phyloP scores from a whole-genome alignment of 2,329 filamentous ascomycete species.

The Curvularia eragrostidis region DNA sequence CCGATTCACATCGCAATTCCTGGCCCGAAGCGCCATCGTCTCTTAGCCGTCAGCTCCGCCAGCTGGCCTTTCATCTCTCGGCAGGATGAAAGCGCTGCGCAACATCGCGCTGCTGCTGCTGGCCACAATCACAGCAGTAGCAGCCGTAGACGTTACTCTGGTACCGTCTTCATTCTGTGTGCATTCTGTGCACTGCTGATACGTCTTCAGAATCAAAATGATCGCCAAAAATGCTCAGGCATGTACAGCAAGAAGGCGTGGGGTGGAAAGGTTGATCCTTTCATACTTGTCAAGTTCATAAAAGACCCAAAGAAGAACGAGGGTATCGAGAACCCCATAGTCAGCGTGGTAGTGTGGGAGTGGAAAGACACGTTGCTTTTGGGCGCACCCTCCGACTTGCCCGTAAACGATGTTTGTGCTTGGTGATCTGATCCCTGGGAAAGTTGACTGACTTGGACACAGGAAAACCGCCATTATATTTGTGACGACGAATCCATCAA shows the following conservation, averaged over 20 bases:
- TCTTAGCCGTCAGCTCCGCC: constrained; percentile 28
- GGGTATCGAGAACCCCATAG: constrained; percentile 72
- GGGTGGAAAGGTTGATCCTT: constrained; percentile 87
- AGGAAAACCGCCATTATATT: constrained; percentile 67
- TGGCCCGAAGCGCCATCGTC: constrained; percentile 8
- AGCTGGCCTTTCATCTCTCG: constrained; percentile 40
- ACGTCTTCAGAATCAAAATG: constrained; percentile 71
- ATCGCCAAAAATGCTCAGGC: constrained; percentile 83
- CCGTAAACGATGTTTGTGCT: constrained; percentile 36
- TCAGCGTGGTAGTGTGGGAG: constrained; percentile 90
- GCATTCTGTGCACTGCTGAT: constrained; percentile 1
- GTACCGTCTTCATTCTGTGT: not conserved
- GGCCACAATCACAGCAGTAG: constrained; percentile 41
- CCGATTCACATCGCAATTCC: constrained; percentile 6
- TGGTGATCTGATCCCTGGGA: not conserved
- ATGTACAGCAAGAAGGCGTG: constrained; percentile 93
- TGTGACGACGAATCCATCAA: constrained; percentile 77
- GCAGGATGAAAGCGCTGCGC: constrained; percentile 46
- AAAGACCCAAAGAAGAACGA: constrained; percentile 58
- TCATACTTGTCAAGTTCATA: constrained; percentile 83
- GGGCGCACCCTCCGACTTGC: constrained; percentile 62
- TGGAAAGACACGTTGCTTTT: constrained; percentile 86
- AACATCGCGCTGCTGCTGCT: constrained; percentile 44
- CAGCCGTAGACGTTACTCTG: constrained; percentile 48
- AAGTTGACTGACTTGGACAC: constrained; percentile 27